Conservation (phyloP, 176 grass and related monocot species). For the Oryza meyeriana region DNA sequence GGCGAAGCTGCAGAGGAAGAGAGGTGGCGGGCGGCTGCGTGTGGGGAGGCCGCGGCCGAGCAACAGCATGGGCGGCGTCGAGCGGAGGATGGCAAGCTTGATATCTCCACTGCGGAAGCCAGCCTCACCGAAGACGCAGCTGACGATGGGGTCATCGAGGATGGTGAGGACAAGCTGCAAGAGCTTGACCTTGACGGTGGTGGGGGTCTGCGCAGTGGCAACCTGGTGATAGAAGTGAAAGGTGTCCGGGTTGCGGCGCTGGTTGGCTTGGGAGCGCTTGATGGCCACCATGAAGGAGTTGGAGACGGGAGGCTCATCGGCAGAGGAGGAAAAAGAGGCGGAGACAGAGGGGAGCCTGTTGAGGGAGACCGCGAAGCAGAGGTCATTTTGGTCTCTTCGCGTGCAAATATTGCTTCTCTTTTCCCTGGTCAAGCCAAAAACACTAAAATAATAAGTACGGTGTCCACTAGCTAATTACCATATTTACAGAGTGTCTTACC, state of each 20-base stretch:
- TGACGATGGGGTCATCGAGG: constrained; percentile 89
- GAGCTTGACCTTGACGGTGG: constrained; percentile 74
- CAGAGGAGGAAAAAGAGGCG: not conserved
- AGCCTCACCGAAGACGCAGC: constrained; percentile 80
- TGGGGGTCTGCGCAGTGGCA: constrained; percentile 21
- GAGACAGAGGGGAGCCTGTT: constrained; percentile 58
- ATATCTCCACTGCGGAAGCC: constrained; percentile 77
- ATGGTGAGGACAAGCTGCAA: constrained; percentile 75
- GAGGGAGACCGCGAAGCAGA: constrained; percentile 64
- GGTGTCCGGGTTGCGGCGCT: constrained; percentile 66
- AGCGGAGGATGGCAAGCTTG: constrained; percentile 78
- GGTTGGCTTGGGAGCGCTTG: constrained; percentile 87
- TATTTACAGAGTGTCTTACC: too few relatives aligned
- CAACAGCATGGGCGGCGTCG: constrained; percentile 51
- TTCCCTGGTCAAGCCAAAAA: too few relatives aligned
- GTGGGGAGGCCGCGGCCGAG: constrained; percentile 34
- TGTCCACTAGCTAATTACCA: too few relatives aligned
- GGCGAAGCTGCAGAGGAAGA: constrained; percentile 85
- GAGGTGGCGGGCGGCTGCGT: constrained; percentile 57
- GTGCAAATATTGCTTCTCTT: too few relatives aligned
- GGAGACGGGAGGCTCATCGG: constrained; percentile 54
- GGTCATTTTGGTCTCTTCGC: too few relatives aligned
- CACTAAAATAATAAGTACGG: too few relatives aligned
- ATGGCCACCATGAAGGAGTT: constrained; percentile 92
- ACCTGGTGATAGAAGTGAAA: constrained; percentile 80